Conservation (phyloP, 257 asterid genomes). For the Linderniella brevidens region DNA sequence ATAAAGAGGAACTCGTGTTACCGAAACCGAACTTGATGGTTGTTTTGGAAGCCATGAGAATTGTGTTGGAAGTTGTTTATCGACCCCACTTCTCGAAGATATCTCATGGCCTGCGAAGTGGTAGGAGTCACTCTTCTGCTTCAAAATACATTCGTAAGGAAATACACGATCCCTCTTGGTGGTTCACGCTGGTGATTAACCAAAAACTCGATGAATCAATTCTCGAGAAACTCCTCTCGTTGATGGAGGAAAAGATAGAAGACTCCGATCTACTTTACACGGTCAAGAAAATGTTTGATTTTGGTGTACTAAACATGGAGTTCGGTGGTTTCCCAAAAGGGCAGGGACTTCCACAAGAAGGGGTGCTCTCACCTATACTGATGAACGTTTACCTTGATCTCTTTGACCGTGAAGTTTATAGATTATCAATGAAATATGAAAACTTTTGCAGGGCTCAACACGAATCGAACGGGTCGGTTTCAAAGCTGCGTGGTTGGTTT, state of each 20-base stretch:
- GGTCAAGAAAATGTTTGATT: constrained; percentile 44
- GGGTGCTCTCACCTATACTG: constrained; percentile 72
- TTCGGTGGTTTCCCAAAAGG: constrained; percentile 88
- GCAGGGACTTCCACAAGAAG: constrained; percentile 98
- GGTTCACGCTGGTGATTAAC: constrained; percentile 51
- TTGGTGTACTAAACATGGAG: constrained; percentile 55
- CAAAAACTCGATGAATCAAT: constrained; percentile 34
- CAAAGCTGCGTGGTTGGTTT: constrained; percentile 79
- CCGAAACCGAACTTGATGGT: constrained; percentile 58
- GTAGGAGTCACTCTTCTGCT: constrained; percentile 78
- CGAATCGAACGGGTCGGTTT: constrained; percentile 24
- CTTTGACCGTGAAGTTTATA: constrained; percentile 60
- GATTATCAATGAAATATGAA: constrained; percentile 75
- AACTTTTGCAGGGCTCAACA: constrained; percentile 19
- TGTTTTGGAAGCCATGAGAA: constrained; percentile 71
- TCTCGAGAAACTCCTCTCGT: constrained; percentile 32
- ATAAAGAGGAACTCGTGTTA: constrained; percentile 47
- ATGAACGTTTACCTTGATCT: constrained; percentile 78
- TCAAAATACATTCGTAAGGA: constrained; percentile 64
- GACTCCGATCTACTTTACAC: constrained; percentile 37
- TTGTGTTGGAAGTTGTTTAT: constrained; percentile 68
- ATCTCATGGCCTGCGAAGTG: constrained; percentile 74
- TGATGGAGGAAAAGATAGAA: constrained; percentile 51
- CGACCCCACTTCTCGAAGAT: constrained; percentile 74
- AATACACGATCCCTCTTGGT: constrained; percentile 56